phyloP scores from a whole-genome alignment of 768 basidiomycete species.

The Lyophyllum decastes region DNA sequence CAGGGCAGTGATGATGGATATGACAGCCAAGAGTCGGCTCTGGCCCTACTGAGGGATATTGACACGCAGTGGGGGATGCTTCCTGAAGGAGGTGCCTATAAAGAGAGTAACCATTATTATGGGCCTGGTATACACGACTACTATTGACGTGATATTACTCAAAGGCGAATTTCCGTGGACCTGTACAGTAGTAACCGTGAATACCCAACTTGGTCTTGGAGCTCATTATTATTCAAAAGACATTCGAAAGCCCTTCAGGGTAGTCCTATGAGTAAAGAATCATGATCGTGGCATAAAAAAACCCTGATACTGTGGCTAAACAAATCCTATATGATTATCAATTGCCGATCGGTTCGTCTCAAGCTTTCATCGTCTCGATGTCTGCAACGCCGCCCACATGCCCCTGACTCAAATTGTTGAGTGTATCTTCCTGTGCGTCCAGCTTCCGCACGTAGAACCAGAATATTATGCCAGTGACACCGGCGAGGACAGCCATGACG shows the following conservation, averaged over 20 bases:
- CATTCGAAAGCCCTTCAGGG: too few species aligned
- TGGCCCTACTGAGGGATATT: background rate
- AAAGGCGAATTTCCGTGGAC: too few species aligned
- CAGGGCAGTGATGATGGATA: too few species aligned
- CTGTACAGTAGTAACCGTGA: too few species aligned
- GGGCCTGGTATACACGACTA: too few species aligned
- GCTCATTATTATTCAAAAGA: too few species aligned
- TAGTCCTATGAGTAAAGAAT: too few species aligned
- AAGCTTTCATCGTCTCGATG: background rate
- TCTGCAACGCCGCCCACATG: constrained; percentile 21
- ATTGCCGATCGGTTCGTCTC: background rate
- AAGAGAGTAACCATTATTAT: background rate
- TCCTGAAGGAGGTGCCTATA: background rate
- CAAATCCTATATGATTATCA: background rate
- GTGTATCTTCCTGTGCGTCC: constrained; percentile 60
- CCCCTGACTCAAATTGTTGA: constrained; percentile 55
- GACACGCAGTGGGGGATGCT: background rate
- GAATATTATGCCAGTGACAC: constrained; percentile 53
- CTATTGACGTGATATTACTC: too few species aligned
- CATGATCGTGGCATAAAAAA: background rate
- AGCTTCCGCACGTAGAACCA: constrained; percentile 56
- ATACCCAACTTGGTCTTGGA: too few species aligned
- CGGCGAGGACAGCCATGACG: constrained; percentile 56
- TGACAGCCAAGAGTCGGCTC: background rate
- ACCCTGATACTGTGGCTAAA: too few species aligned